Evolutionary conservation across 2,329 filamentous ascomycete species (phyloP).

Genomic region (Penicillium sp.): DNA sequence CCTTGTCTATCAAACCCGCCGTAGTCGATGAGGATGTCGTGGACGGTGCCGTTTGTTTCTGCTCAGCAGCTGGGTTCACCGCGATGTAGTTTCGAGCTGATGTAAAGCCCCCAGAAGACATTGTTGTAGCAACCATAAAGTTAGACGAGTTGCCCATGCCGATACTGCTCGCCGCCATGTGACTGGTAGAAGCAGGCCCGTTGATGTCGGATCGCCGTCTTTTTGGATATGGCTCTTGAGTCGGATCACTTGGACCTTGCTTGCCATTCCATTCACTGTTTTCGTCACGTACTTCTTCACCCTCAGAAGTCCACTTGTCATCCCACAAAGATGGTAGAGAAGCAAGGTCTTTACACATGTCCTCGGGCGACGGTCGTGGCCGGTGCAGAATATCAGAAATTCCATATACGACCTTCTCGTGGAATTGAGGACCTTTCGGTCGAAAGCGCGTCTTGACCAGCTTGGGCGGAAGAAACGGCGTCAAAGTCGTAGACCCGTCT

Average conservation of each 20-base stretch:
- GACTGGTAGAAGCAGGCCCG: constrained; percentile 34
- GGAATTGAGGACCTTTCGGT: constrained; percentile 70
- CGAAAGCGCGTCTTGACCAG: constrained; percentile 58
- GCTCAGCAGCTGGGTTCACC: constrained; percentile 37
- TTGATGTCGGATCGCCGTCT: constrained; percentile 34
- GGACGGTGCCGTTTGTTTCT: constrained; percentile 21
- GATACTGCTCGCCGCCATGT: constrained; percentile 53
- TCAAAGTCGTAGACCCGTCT: constrained; percentile 66
- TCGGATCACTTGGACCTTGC: constrained; percentile 17
- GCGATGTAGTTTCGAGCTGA: constrained; percentile 61
- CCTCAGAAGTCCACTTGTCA: constrained; percentile 68
- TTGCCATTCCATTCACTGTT: constrained; percentile 45
- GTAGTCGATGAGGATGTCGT: constrained; percentile 23
- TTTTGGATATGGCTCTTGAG: constrained; percentile 33
- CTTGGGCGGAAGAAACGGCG: constrained; percentile 68
- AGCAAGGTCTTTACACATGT: constrained; percentile 55
- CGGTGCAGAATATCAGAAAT: constrained; percentile 74
- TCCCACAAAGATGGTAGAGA: constrained; percentile 60
- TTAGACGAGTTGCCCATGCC: constrained; percentile 62
- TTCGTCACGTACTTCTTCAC: constrained; percentile 50
- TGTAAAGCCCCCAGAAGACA: constrained; percentile 64
- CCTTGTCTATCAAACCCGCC: constrained; percentile 29
- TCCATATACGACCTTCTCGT: constrained; percentile 63
- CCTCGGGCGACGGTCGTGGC: constrained; percentile 59
- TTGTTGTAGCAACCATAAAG: constrained; percentile 42